A percentile compares a stretch with the other conserved stretches of the same genome.
Conservation (phyloP, 345 rosid genomes). For the Lagerstroemia speciosa region DNA sequence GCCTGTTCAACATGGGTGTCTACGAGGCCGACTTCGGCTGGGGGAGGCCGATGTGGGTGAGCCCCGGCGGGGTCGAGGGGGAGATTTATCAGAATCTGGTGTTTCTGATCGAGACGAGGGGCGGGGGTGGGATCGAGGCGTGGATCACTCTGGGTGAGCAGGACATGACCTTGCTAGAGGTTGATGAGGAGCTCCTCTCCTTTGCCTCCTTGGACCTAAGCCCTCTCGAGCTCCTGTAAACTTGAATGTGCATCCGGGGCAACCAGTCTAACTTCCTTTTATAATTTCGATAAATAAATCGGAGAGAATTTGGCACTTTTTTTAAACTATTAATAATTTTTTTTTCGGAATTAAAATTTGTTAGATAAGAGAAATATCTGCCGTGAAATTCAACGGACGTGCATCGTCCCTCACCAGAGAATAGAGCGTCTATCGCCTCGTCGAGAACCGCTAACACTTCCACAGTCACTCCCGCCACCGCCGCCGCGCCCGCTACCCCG, state of each 20-base stretch:
- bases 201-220: constrained; percentile 15
- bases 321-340: too few species aligned
- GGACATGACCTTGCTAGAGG: constrained; percentile 11
- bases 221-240: constrained; percentile 7
- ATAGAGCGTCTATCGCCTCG: constrained; percentile 3
- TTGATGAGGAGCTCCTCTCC: constrained; percentile 8
- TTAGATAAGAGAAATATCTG: neutral
- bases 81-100: constrained; percentile 8
- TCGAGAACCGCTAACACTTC: neutral
- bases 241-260: neutral
- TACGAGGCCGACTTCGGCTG: constrained; percentile 26
- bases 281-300: too few species aligned
- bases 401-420: constrained; percentile 1
- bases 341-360: neutral
- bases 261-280: too few species aligned
- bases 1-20: constrained; percentile 17
- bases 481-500: neutral
- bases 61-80: neutral
- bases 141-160: constrained; percentile 17
- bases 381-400: neutral
- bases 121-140: constrained; percentile 20
- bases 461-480: constrained; percentile 7
- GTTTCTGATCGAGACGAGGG: constrained; percentile 9
- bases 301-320: too few species aligned
- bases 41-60: constrained; percentile 24